Base-by-base conservation (phyloP, 257 asterid genomes). In the Nemophila menziesii region DNA sequence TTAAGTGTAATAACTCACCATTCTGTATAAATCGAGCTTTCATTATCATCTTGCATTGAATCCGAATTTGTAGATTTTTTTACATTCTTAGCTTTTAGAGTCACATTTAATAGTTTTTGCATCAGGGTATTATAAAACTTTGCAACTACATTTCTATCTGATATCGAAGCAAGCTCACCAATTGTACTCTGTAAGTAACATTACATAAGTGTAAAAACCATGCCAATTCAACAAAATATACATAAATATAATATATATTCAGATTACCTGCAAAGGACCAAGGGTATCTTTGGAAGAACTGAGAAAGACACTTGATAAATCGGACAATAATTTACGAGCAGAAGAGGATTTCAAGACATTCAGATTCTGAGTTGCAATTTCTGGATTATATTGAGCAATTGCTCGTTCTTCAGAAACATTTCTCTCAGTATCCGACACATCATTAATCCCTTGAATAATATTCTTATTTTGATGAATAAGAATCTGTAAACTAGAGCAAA, bases 401-500 rank as follows among this genome's bases (percentile, higher is more conserved):
- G 86, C 87, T 43, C 63, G 74, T 51, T 71, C 62, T 66, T 68
- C 87, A 44, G 80, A 48, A 54, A 62, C 24, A 34, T 77, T 57
- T 51, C 46, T 22, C 54, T 76, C 82, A 16, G 24, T 39, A 26
- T 45, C 56, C 34, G 68, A 56, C 48, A 44, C 27, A 45, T 54
- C 62, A 39, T 62, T 70, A n/a, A 53, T 67, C 48, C 81, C 92
- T 43, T 90, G 77, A 27, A 62, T 46, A 64, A 74, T 58, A 45
- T 51, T 57, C 71, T 71, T 66, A 57, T 90, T 90, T 65, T 90
- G 96, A 70, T 67, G 83, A 62, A 90, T 70, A 51, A 85, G 93
- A 44, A 66, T 81, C 64, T 81, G 92, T 77, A 90, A 49, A 62
- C 94, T 68, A 67, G 94, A 71, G 62, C 93, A 85, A 61, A 85